Percentiles rank a stretch among this genome's conserved stretches.
Conservation (phyloP, 2,329 filamentous ascomycete species). For the Coniochaeta hoffmannii region DNA sequence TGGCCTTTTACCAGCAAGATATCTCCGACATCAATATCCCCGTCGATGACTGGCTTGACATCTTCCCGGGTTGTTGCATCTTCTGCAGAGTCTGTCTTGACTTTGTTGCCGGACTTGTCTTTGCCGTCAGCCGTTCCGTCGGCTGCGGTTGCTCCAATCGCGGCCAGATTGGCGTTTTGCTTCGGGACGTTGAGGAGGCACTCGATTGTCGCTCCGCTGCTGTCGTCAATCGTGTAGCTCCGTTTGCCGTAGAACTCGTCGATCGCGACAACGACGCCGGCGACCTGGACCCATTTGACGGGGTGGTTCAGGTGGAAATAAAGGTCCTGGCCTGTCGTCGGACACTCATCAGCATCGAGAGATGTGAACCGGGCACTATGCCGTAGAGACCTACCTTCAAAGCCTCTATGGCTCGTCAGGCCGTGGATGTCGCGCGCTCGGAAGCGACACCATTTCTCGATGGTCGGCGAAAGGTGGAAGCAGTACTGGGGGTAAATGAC, state of each 20-base stretch:
- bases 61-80: background rate
- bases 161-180: background rate
- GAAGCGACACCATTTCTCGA: conserved; percentile 52
- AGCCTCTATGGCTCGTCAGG: conserved; percentile 40
- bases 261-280: conserved; percentile 61
- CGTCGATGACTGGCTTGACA: conserved; percentile 9
- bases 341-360: too few relatives aligned
- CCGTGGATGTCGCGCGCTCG: conserved; percentile 40
- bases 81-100: background rate
- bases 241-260: conserved; percentile 40
- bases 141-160: background rate
- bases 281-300: conserved; percentile 65
- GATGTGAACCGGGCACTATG: too few relatives aligned
- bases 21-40: conserved; percentile 40
- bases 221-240: conserved; percentile 57
- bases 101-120: background rate
- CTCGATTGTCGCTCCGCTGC: conserved; percentile 53
- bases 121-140: background rate
- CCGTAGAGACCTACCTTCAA: conserved; percentile 37
- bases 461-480: conserved; percentile 54
- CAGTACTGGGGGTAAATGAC: conserved; percentile 54
- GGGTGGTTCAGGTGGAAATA: conserved; percentile 69
- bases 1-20: conserved; percentile 52
- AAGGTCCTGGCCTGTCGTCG: conserved; percentile 38
- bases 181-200: conserved; percentile 24